Evolutionary conservation across 2,329 filamentous ascomycete species (phyloP), one percentile per base, ranked within the genome.

Genomic region (Basipetospora sp.): DNA sequence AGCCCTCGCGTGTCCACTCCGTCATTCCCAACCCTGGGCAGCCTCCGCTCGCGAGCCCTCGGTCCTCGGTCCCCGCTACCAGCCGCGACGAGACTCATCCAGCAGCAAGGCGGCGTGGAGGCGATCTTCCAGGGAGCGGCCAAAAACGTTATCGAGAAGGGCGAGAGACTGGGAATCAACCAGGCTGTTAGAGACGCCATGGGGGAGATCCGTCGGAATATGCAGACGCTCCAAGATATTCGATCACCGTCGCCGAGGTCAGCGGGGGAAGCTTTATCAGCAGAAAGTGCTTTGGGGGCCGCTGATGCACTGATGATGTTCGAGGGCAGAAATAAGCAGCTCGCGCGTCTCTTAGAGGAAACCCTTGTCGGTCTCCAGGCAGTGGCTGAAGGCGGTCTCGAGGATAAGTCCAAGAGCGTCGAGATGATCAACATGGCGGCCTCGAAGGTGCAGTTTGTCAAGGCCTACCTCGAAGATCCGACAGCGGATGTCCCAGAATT

Each of bases 161-260:
- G 82, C 37, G 80, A 87, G 54, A 79, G 75, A 49, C 74, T 86
- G 43, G 81, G 81, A 5, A 79, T 90, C 40, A 86, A 85, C 50
- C 79, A 81, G 53, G 81, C 78, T 1, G 74, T 90, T 5, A 71
- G 83, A n/a, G 81, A 83, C 46, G 82, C 83, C 14, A 71, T 90
- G 50, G 78, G 77, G 8, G 84, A 92, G 55, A 79, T 88, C 35
- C 72, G 73, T 42, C 80, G 80, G 48, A 86, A 85, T 45, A 73
- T 87, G 45, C 71, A 80, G 48, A 42, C 39, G 17, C 30, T 45
- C 20, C 44, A 45, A 32, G 44, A 45, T 10, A 42, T 31, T 20
- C 31, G 39, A 10, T 27, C 17, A 15, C 17, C 19, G 13, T 53
- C 58, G 11, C 57, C 60, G 16, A 58, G 57, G 36, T 52, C 56